Evolutionary conservation across 176 grass and related monocot species (phyloP), one percentile per base, ranked within the genome.

Genomic region (Aegilops longissima): DNA sequence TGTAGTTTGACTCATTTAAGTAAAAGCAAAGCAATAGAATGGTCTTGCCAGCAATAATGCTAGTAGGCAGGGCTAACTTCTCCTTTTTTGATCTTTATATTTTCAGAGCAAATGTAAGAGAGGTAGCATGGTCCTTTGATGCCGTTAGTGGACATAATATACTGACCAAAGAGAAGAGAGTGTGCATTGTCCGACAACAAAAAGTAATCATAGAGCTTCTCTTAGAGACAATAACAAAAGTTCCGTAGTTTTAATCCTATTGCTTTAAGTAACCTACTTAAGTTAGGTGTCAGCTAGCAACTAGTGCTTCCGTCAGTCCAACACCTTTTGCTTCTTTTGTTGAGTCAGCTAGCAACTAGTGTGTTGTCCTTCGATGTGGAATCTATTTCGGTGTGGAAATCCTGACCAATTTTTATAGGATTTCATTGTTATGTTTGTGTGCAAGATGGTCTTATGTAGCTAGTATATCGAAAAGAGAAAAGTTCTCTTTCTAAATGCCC

Each of bases 261-360:
- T 9, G 76, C 76, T 86, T 62, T 45, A 49, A 86, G 27, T 45
- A 72, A 86, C 18, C 24, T 62, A 73, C 51, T 80, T 45, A 11
- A 80, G 25, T 42, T 33, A 45, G 39, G 25, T 29, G 24, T 81
- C 9, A 81, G 42, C 79, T 81, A 80, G 61, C 25, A 44, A 45
- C 27, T 76, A 29, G 21, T 31, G 70, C 17, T 31, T 86, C 38
- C 1, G 18, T 72, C 23, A 72, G 52, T 75, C 9, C 30, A 75
- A 51, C 21, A 56, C 21, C 13, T 80, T 64, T 73, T 31, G 9
- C 30, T 80, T 87, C 58, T 73, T 33, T 61, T 80, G 17, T 24
- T 5, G 18, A 72, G 77, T 11, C 16, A 70, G 27, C 27, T 27
- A 27, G 27, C 27, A 27, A 27, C 27, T 13, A 17, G 16, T 69